Percentiles rank a stretch among this genome's conserved stretches.
phyloP scores from a whole-genome alignment of 768 basidiomycete species.

The Kwoniella sp. region DNA sequence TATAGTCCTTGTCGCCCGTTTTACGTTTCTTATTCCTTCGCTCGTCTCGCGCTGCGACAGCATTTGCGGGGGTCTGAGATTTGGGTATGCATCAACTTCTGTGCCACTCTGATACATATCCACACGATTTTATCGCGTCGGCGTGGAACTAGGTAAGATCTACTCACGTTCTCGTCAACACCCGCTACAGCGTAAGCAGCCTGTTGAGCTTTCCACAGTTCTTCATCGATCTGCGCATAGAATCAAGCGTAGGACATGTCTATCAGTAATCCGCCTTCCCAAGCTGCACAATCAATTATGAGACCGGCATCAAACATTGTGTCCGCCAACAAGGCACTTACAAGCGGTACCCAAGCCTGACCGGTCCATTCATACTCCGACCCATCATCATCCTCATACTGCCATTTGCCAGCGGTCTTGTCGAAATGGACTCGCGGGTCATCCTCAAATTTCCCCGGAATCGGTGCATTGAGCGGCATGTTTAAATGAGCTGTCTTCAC shows the following conservation, averaged over 20 bases:
- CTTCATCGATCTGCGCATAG: constrained; percentile 73
- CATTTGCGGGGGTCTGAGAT: constrained; percentile 77
- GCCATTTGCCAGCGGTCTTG: constrained; percentile 74
- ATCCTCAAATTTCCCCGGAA: constrained; percentile 64
- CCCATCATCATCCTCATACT: constrained; percentile 85
- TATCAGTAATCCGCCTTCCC: not conserved
- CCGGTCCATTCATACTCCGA: constrained; percentile 92
- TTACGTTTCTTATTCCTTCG: constrained; percentile 64
- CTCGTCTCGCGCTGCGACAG: constrained; percentile 63
- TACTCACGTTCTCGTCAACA: constrained; percentile 86
- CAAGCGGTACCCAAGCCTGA: constrained; percentile 79
- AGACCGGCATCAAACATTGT: too few species aligned
- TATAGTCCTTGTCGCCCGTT: constrained; percentile 64
- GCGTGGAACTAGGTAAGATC: too few species aligned
- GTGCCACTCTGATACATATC: not conserved
- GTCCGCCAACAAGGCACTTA: constrained; percentile 58
- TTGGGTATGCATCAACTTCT: not conserved
- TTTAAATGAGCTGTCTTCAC: not conserved
- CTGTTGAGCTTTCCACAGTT: constrained; percentile 83
- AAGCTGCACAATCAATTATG: too few species aligned
- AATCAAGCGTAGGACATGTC: constrained; percentile 9
- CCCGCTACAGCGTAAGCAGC: constrained; percentile 90
- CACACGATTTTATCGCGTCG: too few species aligned
- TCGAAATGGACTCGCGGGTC: constrained; percentile 85
- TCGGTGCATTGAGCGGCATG: constrained; percentile 31